phyloP scores from a whole-genome alignment of 2,329 filamentous ascomycete species.

The Fusarium guadeloupense region DNA sequence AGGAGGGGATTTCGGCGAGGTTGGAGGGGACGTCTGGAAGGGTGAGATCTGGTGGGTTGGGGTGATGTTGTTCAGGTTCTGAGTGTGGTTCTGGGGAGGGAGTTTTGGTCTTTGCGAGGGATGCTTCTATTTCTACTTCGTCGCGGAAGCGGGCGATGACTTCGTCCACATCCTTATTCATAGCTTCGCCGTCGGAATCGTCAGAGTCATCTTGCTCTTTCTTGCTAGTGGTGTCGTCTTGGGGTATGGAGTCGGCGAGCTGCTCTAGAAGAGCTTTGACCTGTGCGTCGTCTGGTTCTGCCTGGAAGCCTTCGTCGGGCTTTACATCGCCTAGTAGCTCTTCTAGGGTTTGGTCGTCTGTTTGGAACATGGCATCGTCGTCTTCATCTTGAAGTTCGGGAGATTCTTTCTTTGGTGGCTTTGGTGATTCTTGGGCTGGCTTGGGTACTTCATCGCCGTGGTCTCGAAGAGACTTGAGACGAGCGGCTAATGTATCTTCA shows the following conservation, averaged over 20 bases:
- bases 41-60: constrained; percentile 41
- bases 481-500: constrained; percentile 62
- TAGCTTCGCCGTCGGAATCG: constrained; percentile 62
- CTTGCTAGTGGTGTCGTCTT: constrained; percentile 20
- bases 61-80: constrained; percentile 21
- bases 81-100: constrained; percentile 17
- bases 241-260: constrained; percentile 47
- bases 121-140: constrained; percentile 52
- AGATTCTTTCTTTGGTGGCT: not conserved
- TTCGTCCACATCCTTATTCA: constrained; percentile 55
- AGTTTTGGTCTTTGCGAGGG: constrained; percentile 24
- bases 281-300: constrained; percentile 44
- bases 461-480: constrained; percentile 61
- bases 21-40: constrained; percentile 59
- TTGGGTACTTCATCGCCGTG: constrained; percentile 45
- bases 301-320: constrained; percentile 44
- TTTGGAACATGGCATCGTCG: constrained; percentile 52
- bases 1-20: constrained; percentile 50
- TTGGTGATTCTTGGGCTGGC: constrained; percentile 1
- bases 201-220: constrained; percentile 44
- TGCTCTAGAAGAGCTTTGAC: constrained; percentile 52
- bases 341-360: constrained; percentile 62
- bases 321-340: constrained; percentile 59
- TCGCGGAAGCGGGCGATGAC: constrained; percentile 59
- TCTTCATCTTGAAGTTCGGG: constrained; percentile 46